Percentiles rank a stretch among this genome's conserved stretches.
Evolutionary conservation across 2,329 filamentous ascomycete species (phyloP).

Genomic region (Berkeleyomyces basicola): DNA sequence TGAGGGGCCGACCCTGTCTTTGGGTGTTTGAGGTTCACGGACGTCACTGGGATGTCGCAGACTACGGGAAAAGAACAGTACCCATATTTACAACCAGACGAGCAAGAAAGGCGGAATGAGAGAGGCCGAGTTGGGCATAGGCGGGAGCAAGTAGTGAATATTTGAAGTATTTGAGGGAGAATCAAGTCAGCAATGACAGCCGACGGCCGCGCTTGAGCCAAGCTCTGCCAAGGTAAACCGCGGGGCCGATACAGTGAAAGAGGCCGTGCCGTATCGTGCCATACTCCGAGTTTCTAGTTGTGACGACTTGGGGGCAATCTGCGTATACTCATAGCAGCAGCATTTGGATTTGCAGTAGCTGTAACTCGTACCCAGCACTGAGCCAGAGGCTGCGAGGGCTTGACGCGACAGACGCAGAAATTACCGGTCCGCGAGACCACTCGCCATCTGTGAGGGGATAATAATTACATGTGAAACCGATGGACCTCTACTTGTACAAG

Average conservation of each 20-base stretch:
- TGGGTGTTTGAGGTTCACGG: constrained; percentile 10
- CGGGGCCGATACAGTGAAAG: neutral
- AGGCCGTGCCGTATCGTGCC: neutral
- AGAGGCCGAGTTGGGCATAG: neutral
- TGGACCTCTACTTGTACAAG: neutral
- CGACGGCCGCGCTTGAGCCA: neutral
- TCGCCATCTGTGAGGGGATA: neutral
- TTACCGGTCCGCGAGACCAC: neutral
- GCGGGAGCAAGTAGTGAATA: neutral
- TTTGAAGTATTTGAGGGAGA: neutral
- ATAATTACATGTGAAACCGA: constrained; percentile 2
- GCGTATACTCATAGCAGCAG: no score
- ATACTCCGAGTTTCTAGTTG: no score
- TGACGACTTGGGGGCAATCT: no score
- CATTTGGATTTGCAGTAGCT: no score
- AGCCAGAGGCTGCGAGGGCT: neutral
- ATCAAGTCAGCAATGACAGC: neutral
- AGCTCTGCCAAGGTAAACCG: neutral
- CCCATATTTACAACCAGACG: neutral
- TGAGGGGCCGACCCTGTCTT: neutral
- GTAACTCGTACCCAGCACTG: no score
- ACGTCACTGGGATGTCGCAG: neutral
- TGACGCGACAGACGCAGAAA: neutral
- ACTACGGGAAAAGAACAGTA: neutral
- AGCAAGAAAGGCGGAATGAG: neutral